Conservation (phyloP, 1,139 yeast species). For the Blastobotrys indianensis region DNA sequence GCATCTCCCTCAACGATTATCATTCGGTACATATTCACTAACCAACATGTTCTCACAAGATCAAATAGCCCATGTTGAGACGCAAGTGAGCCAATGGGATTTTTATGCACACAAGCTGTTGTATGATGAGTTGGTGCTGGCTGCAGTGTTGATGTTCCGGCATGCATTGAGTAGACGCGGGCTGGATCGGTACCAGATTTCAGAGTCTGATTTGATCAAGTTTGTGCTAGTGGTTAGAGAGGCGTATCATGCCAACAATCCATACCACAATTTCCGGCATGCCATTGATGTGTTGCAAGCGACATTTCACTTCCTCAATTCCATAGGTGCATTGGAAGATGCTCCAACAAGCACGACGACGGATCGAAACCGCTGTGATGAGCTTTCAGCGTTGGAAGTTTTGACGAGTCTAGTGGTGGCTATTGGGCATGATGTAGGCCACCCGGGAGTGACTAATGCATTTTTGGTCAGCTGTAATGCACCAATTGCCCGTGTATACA, state of each 20-base stretch:
- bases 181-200: slow-evolving; percentile 8
- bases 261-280: slow-evolving; percentile 92
- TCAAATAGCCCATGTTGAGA: neutral
- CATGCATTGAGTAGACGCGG: slow-evolving; percentile 37
- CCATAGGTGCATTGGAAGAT: slow-evolving; percentile 43
- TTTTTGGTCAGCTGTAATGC: slow-evolving; percentile 58
- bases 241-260: slow-evolving; percentile 75
- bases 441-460: slow-evolving; percentile 88
- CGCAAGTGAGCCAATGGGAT: slow-evolving; percentile 29
- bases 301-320: slow-evolving; percentile 56
- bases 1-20: slow-evolving; percentile 1
- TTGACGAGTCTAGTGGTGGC: slow-evolving; percentile 70
- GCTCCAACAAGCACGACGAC: slow-evolving; percentile 1
- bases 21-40: slow-evolving; percentile 5
- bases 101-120: slow-evolving; percentile 65
- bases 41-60: slow-evolving; percentile 1
- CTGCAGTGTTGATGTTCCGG: slow-evolving; percentile 52
- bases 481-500: slow-evolving; percentile 58
- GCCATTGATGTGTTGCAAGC: slow-evolving; percentile 96
- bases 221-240: slow-evolving; percentile 63
- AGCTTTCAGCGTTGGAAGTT: slow-evolving; percentile 40
- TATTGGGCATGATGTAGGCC: slow-evolving; percentile 92
- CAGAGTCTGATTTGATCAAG: slow-evolving; percentile 45
- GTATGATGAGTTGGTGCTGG: slow-evolving; percentile 62
- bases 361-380: neutral